phyloP scores from a whole-genome alignment of 129 eudicot species.

The Artemisia annua region DNA sequence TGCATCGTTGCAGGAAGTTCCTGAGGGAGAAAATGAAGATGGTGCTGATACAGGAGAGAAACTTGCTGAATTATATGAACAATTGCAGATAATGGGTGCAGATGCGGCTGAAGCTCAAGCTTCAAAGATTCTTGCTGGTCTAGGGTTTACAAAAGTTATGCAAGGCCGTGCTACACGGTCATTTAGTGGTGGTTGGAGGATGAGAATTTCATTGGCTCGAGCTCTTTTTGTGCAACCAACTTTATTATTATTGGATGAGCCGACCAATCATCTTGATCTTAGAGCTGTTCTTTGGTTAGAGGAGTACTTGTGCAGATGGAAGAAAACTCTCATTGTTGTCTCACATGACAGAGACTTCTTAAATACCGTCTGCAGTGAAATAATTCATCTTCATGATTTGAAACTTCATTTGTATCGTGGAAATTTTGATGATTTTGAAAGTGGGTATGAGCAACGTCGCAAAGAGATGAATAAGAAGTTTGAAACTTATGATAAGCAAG shows the following conservation, averaged over 20 bases:
- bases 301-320: constrained; percentile 16
- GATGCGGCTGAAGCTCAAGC: constrained; percentile 23
- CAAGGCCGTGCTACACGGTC: constrained; percentile 14
- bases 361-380: constrained; percentile 16
- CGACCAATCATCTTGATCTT: constrained; percentile 15
- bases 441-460: constrained; percentile 18
- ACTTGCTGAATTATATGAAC: constrained; percentile 12
- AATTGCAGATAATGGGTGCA: constrained; percentile 11
- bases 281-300: constrained; percentile 19
- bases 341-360: constrained; percentile 13
- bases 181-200: constrained; percentile 19
- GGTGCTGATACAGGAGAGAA: constrained; percentile 11
- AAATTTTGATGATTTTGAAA: constrained; percentile 16
- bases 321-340: constrained; percentile 17
- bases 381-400: constrained; percentile 17
- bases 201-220: constrained; percentile 19
- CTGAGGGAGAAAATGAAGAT: neutral
- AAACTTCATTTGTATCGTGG: constrained; percentile 15
- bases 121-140: constrained; percentile 20
- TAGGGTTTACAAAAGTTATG: constrained; percentile 17
- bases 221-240: constrained; percentile 17
- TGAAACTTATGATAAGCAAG: constrained; percentile 16
- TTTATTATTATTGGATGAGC: constrained; percentile 8
- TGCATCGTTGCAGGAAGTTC: neutral
- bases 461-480: constrained; percentile 18